Evolutionary conservation across 805 yeast species (phyloP), one percentile per base, ranked within the genome.

Genomic region (Gaillardinia entomophila): DNA sequence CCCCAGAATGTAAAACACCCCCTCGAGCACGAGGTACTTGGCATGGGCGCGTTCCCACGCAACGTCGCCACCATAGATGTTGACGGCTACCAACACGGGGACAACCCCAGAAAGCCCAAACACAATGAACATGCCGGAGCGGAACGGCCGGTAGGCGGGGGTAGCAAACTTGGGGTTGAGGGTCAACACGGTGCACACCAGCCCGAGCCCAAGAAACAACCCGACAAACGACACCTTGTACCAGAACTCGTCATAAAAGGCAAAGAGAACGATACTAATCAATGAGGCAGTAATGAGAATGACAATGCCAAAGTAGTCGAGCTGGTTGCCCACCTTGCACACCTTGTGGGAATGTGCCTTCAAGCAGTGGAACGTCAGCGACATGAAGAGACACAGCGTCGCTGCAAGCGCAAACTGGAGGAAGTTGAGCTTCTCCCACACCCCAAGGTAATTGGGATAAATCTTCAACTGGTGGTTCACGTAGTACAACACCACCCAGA

Each of bases 51-150:
- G 60, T 2, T 47, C 45, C 28, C 60, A 54, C 4, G 82, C 71
- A 30, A 65, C 75, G 2, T 49, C 47, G 13, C 50, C 38, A 0
- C 92, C 94, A 44, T 64, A 76, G 8, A 48, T 33, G 12, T 41
- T 35, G 3, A 70, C 39, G 0, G 89, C 88, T 10, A 62, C 64
- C 0, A 74, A 32, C 1, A 88, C 68, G 0, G 96, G 96, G 4
- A 86, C 55, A 0, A 74, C 66, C 0, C 92, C 90, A 1, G 87
- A 76, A 14, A 86, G 62, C 0, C 96, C 96, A 59, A 89, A 88
- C 2, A 71, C 45, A 6, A 88, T 79, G 57, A 88, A 88, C 75
- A 88, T 75, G 1, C 70, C 41, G 0, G 96, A 90, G 33, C 97
- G 64, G 35, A 74, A 73, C 1, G 89, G 78, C 24, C 96, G 71